Evolutionary conservation across 257 asterid genomes (phyloP), one percentile per base, ranked within the genome.

Genomic region (Solanum phureja): DNA sequence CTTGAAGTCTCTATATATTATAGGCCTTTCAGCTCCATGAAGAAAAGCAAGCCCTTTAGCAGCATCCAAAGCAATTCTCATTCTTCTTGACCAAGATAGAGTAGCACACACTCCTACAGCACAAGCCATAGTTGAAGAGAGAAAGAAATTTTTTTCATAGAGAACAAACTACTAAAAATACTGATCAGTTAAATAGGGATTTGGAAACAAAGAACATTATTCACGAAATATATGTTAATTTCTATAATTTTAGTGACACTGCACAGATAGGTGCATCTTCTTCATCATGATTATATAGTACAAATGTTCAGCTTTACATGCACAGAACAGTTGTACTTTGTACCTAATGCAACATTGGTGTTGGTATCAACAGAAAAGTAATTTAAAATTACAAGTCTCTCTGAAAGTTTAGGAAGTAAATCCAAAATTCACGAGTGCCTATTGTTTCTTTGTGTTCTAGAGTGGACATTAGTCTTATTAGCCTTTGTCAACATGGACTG

Each of bases 31-130:
- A 81, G 95, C 97, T 37, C 92, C 97, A 89, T 97, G 99, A 92
- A 97, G 99, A 93, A 93, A 94, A 91, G 98, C 99, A 84, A 97
- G 98, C 90, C 99, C 99, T 91, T 87, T 95, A 84, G 98, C 99
- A 88, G 97, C 94, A 92, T 95, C 98, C 93, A 97, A 87, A 84
- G 99, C 99, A 89, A 97, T 94, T 90, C 90, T 95, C 94, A 97
- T 87, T 90, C 99, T 93, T 83, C 91, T 92, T 62, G 91, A 92
- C 98, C 98, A 97, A 73, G 98, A 87, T 86, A 97, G 91, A 84
- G 95, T 88, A 75, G 92, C 90, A 24, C 94, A 95, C 83, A 95
- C 96, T 92, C 95, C 99, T 97, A 75, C 83, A 72, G 76, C 90
- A 91, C 77, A 73, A 72, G 89, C 74, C 58, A 62, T 19, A 85